Conservation (phyloP, 768 basidiomycete species). For the Roridomyces roridus region DNA sequence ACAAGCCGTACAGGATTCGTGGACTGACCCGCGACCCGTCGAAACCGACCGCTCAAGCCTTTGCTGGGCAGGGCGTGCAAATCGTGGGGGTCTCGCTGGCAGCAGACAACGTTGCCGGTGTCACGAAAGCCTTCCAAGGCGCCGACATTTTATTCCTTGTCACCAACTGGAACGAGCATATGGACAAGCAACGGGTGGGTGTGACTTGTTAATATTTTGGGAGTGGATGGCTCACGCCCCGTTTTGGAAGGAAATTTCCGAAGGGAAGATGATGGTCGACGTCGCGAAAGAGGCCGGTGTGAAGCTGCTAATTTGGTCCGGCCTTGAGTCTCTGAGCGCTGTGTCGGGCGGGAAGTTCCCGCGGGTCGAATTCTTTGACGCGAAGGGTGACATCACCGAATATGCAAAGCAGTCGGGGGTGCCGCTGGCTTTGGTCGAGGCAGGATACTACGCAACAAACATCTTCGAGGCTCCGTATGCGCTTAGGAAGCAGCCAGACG, state of each 20-base stretch:
- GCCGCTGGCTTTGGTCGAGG: conserved; percentile 8
- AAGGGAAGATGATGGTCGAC: conserved; percentile 16
- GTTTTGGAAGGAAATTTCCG: conserved; percentile 9
- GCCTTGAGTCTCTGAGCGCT: conserved; percentile 11
- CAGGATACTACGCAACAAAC: conserved; percentile 12
- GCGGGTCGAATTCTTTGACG: conserved; percentile 11
- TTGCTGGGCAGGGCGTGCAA: conserved; percentile 13
- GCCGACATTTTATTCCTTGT: conserved; percentile 15
- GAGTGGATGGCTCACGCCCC: neutral
- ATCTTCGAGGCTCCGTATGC: conserved; percentile 19
- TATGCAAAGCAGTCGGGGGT: conserved; percentile 14
- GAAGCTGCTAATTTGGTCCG: conserved; percentile 18
- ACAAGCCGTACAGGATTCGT: conserved; percentile 14
- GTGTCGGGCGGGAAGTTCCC: conserved; percentile 8
- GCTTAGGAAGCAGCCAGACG: conserved; percentile 13
- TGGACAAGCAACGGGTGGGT: conserved; percentile 11
- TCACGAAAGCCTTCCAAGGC: conserved; percentile 10
- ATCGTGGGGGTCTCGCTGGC: conserved; percentile 14
- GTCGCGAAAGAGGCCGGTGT: conserved; percentile 8
- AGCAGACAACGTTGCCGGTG: conserved; percentile 3
- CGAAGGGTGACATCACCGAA: conserved; percentile 13
- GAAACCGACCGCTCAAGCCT: conserved; percentile 8
- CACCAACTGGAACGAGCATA: conserved; percentile 19
- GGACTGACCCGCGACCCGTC: conserved; percentile 10
- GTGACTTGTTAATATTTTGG: neutral